Evolutionary conservation across 306 rosid species (phyloP), one percentile per base, ranked within the genome.

Genomic region (Arachis hypogaea): DNA sequence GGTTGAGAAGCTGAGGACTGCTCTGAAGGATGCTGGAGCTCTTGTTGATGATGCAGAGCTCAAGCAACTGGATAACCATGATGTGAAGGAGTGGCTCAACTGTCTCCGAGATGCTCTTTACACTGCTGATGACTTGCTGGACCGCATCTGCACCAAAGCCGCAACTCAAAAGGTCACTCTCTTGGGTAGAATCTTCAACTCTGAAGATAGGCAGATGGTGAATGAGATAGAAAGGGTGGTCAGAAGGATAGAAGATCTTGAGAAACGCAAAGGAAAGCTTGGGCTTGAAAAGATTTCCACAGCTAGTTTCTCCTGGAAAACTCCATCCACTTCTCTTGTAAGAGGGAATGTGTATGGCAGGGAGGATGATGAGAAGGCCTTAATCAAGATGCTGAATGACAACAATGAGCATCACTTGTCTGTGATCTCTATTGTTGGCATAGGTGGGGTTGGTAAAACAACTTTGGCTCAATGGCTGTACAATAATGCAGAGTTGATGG

Each of bases 141-240:
- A 81, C 7, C 76, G 72, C 10, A 55, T 81, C 50, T 46, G 28
- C 10, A 57, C 66, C 4, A 30, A 71, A 44, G 75, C 75, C 10
- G 55, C 29, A 0, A 71, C 66, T 40, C 57, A n/a, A 28, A 49
- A 43, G 36, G 36, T 2, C 11, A 71, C 44, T n/a, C 11, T 45
- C 12, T 57, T 57, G 6, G 11, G 11, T 46, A 7, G 51, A 3
- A 7, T 46, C 11, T 46, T 46, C 11, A 9, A 46, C 2, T 7
- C 44, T 41, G 44, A 57, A 16, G 18, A 16, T 8, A 57, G n/a
- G 41, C 1, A 57, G 62, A 8, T 57, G 12, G 62, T 57, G 9
- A 9, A 2, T 57, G 4, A 28, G 62, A 57, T 57, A 2, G 56
- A 50, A 11, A 16, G 6, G 7, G 18, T 50, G 18, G 18, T 12